Conservation (phyloP, 2,329 filamentous ascomycete species). For the Penicillium sp. region DNA sequence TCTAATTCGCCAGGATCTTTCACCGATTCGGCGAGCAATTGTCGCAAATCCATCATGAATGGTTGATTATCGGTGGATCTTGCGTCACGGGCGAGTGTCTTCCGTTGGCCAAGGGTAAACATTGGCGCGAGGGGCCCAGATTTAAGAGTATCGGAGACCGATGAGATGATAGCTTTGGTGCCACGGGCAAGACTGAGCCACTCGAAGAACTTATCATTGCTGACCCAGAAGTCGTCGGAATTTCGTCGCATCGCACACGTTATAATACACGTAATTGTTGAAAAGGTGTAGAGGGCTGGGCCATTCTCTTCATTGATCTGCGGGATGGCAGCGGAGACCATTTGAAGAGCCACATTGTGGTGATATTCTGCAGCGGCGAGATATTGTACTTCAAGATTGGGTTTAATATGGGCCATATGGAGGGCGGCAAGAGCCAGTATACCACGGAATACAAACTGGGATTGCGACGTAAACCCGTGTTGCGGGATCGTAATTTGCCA, state of each 20-base stretch:
- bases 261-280: constrained; percentile 16
- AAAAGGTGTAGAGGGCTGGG: constrained; percentile 13
- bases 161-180: constrained; percentile 5
- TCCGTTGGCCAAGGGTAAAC: constrained; percentile 11
- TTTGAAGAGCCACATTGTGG: constrained; percentile 21
- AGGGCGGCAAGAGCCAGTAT: constrained; percentile 17
- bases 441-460: constrained; percentile 14
- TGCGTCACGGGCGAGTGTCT: constrained; percentile 6
- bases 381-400: constrained; percentile 21
- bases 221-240: constrained; percentile 7
- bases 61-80: constrained; percentile 8
- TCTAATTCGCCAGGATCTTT: constrained; percentile 4
- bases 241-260: constrained; percentile 10
- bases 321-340: constrained; percentile 13
- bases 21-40: constrained; percentile 9
- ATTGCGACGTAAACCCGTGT: constrained; percentile 11
- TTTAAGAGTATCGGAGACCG: not conserved
- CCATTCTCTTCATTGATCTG: constrained; percentile 15
- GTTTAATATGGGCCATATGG: constrained; percentile 19
- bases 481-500: constrained; percentile 17
- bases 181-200: constrained; percentile 14
- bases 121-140: constrained; percentile 11
- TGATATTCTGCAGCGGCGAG: constrained; percentile 20
- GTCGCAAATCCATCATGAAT: constrained; percentile 5
- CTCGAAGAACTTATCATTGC: constrained; percentile 9